phyloP scores from a whole-genome alignment of 2,329 filamentous ascomycete species.

The Huntiella moniliformis region DNA sequence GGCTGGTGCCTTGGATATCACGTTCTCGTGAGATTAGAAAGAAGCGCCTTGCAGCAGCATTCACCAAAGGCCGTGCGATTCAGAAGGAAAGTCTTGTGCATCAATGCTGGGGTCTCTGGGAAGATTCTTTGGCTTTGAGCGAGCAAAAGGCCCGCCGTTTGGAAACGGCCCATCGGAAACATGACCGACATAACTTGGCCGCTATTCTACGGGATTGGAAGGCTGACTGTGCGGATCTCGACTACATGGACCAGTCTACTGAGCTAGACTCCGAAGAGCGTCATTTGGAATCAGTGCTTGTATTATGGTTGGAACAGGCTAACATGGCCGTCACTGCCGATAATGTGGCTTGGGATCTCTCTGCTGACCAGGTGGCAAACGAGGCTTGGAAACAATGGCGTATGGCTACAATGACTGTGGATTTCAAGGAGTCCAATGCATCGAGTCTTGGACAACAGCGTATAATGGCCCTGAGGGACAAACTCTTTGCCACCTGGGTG shows the following conservation, averaged over 20 bases:
- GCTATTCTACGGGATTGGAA: conserved; percentile 2
- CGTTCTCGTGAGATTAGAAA: conserved; percentile 14
- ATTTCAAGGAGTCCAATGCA: conserved; percentile 12
- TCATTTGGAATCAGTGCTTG: conserved; percentile 1
- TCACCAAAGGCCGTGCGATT: conserved; percentile 9
- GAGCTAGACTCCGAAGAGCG: conserved; percentile 1
- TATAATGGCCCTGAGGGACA: conserved; percentile 1
- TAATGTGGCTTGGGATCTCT: conserved; percentile 3
- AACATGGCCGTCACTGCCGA: conserved; percentile 1
- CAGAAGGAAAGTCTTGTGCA: conserved; percentile 11
- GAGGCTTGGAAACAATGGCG: conserved; percentile 12
- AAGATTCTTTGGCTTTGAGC: neutral
- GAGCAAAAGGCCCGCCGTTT: conserved; percentile 2
- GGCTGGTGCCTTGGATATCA: conserved; percentile 18
- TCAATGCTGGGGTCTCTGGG: conserved; percentile 12
- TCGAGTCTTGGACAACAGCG: conserved; percentile 11
- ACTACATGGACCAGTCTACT: conserved; percentile 2
- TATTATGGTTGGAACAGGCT: conserved; percentile 7
- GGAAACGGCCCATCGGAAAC: conserved; percentile 2
- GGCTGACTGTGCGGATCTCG: neutral
- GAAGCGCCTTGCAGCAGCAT: conserved; percentile 11
- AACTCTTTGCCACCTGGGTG: conserved; percentile 9
- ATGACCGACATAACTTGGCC: conserved; percentile 2
- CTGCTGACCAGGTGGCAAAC: conserved; percentile 7
- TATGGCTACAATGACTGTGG: conserved; percentile 10